Evolutionary conservation across 2,329 filamentous ascomycete species (phyloP), one percentile per base, ranked within the genome.

Genomic region (Botrytis cinerea): DNA sequence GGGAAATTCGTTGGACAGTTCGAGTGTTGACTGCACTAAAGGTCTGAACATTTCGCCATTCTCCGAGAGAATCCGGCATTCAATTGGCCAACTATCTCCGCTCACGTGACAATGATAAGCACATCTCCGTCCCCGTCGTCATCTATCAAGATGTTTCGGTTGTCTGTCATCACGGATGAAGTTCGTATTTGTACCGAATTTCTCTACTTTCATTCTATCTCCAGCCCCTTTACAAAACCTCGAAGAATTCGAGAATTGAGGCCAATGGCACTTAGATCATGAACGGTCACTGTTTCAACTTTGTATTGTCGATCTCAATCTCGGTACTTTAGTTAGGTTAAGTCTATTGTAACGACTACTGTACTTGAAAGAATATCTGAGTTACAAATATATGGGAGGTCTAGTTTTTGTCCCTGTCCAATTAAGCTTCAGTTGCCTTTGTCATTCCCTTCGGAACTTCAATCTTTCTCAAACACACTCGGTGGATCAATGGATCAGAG

Each of bases 391-490:
- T 48, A 66, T 66, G 45, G 25, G 35, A 38, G n/a, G 20, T 38
- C 28, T 48, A 45, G 10, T 32, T 35, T 66, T 32, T 18, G 20
- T n/a, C 22, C 8, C 59, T 61, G 14, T 40, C 35, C 12, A 25
- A 51, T 66, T 62, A 10, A n/a, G 7, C 38, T 43, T n/a, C 35
- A 9, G 22, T 10, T 64, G 28, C 35, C 20, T 64, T 46, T 64
- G 22, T 20, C n/a, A 25, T 64, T 46, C 32, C 28, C 28, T 25
- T 25, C 1, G 22, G 35, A 51, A 66, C 9, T 51, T 35, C 32
- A 66, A 38, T 51, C 25, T 32, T 48, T 35, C 32, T 48, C 63
- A 51, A 66, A 66, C 63, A n/a, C 45, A 51, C 28, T 66, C 63
- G 32, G 63, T 66, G 45, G 22, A 66, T 35, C 43, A 14, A 28